phyloP scores from a whole-genome alignment of 139 green algal genomes.

The Coccomyxa sp. region DNA sequence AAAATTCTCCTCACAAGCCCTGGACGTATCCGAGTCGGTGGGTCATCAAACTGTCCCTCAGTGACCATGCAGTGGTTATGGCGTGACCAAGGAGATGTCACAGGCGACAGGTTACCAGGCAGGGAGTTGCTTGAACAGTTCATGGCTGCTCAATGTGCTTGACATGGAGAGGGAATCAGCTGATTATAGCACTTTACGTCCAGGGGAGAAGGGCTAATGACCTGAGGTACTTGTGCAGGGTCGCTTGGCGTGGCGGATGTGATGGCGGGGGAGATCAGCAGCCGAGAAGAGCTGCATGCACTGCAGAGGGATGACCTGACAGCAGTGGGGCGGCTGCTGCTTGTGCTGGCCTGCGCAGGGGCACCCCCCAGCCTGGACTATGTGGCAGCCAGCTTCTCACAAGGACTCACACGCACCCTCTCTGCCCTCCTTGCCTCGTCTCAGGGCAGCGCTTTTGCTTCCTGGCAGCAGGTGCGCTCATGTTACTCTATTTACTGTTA shows the following conservation, averaged over 20 bases:
- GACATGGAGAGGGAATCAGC: no score
- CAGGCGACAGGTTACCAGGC: background rate
- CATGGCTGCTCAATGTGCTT: no score
- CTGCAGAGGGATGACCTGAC: conserved; percentile 37
- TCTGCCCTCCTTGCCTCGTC: conserved; percentile 19
- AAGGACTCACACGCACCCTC: conserved; percentile 66
- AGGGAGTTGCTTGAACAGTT: background rate
- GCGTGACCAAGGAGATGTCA: background rate
- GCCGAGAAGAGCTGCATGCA: background rate
- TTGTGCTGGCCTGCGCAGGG: conserved; percentile 69
- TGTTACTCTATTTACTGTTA: background rate
- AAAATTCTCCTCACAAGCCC: conserved; percentile 66
- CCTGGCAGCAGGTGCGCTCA: conserved; percentile 24
- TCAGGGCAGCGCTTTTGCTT: conserved; percentile 33
- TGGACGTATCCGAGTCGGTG: conserved; percentile 31
- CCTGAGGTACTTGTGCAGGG: conserved; percentile 9
- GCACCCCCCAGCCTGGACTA: conserved; percentile 51
- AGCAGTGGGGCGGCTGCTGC: conserved; percentile 66
- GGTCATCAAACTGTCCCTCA: background rate
- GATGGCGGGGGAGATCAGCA: conserved; percentile 21
- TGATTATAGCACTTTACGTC: no score
- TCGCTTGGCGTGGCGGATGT: conserved; percentile 65
- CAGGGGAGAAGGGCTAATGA: no score
- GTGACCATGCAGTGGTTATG: no score
- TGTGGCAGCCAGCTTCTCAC: conserved; percentile 53